Evolutionary conservation across 1,284 basidiomycete genomes (phyloP).

Genomic region (Vanrija sp.): DNA sequence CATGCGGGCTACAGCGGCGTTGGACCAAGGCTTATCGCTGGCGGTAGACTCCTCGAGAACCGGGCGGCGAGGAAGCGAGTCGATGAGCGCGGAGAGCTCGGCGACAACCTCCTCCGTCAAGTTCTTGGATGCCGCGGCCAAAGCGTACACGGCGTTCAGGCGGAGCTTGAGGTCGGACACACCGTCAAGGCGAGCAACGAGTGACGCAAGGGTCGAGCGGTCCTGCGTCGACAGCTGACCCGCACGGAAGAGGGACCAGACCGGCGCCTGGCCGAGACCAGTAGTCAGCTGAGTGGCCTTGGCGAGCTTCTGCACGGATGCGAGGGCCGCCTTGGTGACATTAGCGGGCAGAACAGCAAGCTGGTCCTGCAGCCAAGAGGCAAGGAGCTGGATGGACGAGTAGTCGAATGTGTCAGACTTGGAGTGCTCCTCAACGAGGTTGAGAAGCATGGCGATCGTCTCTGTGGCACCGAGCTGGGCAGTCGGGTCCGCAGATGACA

Average conservation of each 20-base stretch:
- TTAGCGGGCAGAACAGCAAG: conserved; percentile 17
- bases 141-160: conserved; percentile 18
- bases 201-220: conserved; percentile 2
- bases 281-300: conserved; percentile 40
- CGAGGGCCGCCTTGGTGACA: conserved; percentile 11
- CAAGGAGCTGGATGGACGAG: conserved; percentile 50
- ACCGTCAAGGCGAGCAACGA: conserved; percentile 4
- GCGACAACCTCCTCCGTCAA: conserved; percentile 2
- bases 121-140: conserved; percentile 3
- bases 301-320: conserved; percentile 24
- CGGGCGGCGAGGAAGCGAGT: conserved; percentile 8
- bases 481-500: not conserved
- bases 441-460: conserved; percentile 2
- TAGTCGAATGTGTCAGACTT: conserved; percentile 44
- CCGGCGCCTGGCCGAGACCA: conserved; percentile 48
- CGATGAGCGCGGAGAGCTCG: conserved; percentile 13
- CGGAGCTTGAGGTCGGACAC: conserved; percentile 12
- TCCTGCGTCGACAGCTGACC: conserved; percentile 10
- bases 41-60: conserved; percentile 11
- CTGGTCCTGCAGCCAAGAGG: conserved; percentile 39
- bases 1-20: conserved; percentile 20
- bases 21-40: conserved; percentile 22
- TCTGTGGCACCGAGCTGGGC: conserved; percentile 3
- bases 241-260: conserved; percentile 49
- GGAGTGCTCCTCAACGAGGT: conserved; percentile 39